Base-by-base conservation (phyloP, 2,329 filamentous ascomycete species). In the Microsporum audouinii region DNA sequence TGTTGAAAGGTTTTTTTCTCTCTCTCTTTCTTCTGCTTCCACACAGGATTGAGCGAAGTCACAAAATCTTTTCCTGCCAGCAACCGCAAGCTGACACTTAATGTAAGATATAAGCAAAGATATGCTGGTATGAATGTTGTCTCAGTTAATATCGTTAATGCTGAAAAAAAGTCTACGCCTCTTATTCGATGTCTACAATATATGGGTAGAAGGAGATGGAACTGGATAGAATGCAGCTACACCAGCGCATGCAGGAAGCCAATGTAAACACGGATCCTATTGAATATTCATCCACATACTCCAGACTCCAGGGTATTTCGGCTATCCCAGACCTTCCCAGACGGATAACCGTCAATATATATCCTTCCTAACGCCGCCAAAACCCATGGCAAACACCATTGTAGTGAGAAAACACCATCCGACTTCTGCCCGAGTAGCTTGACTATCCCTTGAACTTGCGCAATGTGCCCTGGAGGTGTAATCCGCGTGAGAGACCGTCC, bases 371-470 rank as follows among this genome's bases (percentile, higher is more conserved):
- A 31, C 49, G 49, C 49, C 31, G 27, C 12, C 49, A 14, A n/a
- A 51, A 12, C 45, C 17, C 4, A 33, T 34, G 1, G 17, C 17
- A 23, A 23, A 23, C 17, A 23, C 17, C 17, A 23, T 23, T 23
- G 17, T 23, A 23, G 17, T 23, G 17, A 23, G 17, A 23, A 23
- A 23, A 23, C 17, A 23, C 17, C 17, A 23, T 23, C 17, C 17
- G 17, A 23, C 17, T 23, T 23, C 17, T 23, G 17, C 17, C 17
- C 17, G 17, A 23, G 17, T 17, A 3, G 7, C 29, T 33, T n/a
- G 12, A 7, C 49, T 53, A 62, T 57, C 61, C 61, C 56, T 62
- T 62, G 34, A 62, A 62, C 56, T 59, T 61, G 49, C 49, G 49
- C 29, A 53, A 31, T 7, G 49, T 33, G 5, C 49, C 49, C 49